Evolutionary conservation across 2,329 filamentous ascomycete genomes (phyloP), one percentile per base, ranked within the genome.

Genomic region (Nemania abortiva): DNA sequence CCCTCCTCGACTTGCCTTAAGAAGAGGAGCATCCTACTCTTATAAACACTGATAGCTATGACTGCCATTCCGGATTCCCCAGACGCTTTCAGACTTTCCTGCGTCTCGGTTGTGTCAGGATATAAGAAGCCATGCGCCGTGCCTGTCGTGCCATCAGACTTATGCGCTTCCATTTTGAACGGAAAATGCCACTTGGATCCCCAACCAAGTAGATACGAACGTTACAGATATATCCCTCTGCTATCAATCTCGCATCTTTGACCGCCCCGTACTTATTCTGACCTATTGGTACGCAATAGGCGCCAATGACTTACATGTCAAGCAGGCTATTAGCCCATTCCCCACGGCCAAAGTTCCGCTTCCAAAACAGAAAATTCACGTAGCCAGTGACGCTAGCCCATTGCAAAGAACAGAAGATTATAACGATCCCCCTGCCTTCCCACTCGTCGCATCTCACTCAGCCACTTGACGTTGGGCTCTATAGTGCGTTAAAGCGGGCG

Each of bases 181-280:
- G 50, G 50, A 53, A 53, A 53, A 53, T 53, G 50, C 50, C 50
- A 53, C 50, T 31, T 53, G 11, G 50, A 53, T 24, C 50, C 7
- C 24, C 50, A 1, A n/a, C 13, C 24, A 53, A 13, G 24, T n/a
- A 20, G 22, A 53, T 53, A 3, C 47, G 47, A 50, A 50, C 47
- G 20, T 27, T 50, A 22, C 47, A 50, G 24, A 50, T 9, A 27
- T 50, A 50, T 27, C 47, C 47, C 7, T 50, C 20, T 24, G 10
- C 47, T 22, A 7, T 50, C 20, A 50, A 18, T 27, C 6, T 50
- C 47, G 47, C 47, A 22, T 50, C 47, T 9, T 24, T 50, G 20
- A 50, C 47, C 20, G 47, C 47, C 13, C 47, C 47, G 20, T 50
- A 27, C 22, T 27, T 50, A 50, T 50, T 50, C 47, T 27, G 47